Base-by-base conservation (phyloP, 257 asterid species). In the Thymus mandschuricus region DNA sequence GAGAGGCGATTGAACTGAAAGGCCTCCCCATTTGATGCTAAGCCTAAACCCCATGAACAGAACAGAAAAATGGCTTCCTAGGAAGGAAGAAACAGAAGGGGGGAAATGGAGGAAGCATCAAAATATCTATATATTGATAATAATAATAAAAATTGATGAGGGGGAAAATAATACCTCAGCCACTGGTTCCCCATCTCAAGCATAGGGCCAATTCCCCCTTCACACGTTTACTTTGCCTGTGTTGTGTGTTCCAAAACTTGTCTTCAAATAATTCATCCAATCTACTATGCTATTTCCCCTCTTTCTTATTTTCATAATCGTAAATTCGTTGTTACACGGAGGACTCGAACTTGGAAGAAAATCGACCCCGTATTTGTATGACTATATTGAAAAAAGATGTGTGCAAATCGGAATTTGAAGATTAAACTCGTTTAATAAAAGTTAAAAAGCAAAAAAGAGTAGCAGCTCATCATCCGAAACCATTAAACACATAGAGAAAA, bases 1-100 rank as follows among this genome's bases (percentile, higher is more conserved):
- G 75, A 81, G 81, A 72, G 90, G 81, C 71, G 94, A 84, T 7
- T 86, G 92, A 55, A 84, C 72, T 44, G 89, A 85, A 60, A 85
- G 86, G 69, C 86, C 86, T 73, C 86, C 74, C 96, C 91, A 88
- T 70, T 83, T 92, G 74, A 86, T 79, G 75, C 82, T 73, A 30
- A 90, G 82, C 82, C 97, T 82, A 69, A 88, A 84, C 71, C 95
- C 98, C 95, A 86, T 85, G 27, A 38, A n/a, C n/a, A n/a, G n/a
- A n/a, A n/a, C n/a, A 69, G 63, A 38, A 41, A 74, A 41, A 57
- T 34, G 34, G 76, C 48, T 70, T 66, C 54, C 51, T 52, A n/a
- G 71, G 30, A 21, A 51, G 61, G 68, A 69, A 74, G 69, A 79
- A 54, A 75, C 58, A 46, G 33, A 51, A n/a, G n/a, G n/a, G 58